Base-by-base conservation (phyloP, 2,329 filamentous ascomycete genomes). In the Scytalidium sp. region DNA sequence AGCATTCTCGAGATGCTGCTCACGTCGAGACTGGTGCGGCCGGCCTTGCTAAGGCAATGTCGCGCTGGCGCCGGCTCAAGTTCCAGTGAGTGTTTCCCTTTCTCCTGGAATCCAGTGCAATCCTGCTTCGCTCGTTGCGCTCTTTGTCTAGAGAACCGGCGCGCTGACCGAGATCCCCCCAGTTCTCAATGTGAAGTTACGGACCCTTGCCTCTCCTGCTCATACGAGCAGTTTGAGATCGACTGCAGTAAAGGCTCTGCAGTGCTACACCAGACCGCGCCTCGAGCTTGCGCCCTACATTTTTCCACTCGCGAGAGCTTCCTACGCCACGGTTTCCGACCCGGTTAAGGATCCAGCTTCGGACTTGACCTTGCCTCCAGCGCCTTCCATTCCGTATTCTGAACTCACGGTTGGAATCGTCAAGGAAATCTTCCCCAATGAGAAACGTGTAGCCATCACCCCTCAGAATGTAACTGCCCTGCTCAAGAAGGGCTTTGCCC, bases 391-490 rank as follows among this genome's bases (percentile, higher is more conserved):
- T 7, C 88, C 90, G 0, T 95, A 91, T 67, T 73, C 79, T 19
- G 75, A 84, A 41, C 78, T 96, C 49, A 87, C 83, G 3, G 83
- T 96, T 43, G 90, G 90, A 50, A 81, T 94, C 3, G 90, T 90
- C 13, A 82, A 80, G 50, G 91, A 96, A 68, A 86, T 81, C n/a
- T 90, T 80, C 60, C 80, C 84, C 1, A 82, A 85, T 50, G 91
- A 96, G 71, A 84, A 87, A 40, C 87, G 91, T 45, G 90, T 96
- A 13, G 89, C 91, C 23, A 78, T 96, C 49, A 93, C 89, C 0
- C 91, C 91, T 1, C 83, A 88, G 56, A 96, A 96, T 71, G 88
- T 91, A 15, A 80, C 85, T 2, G 73, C 95, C 1, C 72, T 96
- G 1, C 80, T 92, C 55, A 95, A 95, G 67, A 96, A 95, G 67